Percentiles rank a stretch among this genome's conserved stretches.
Evolutionary conservation across 331 rosid species (phyloP).

Genomic region (Pyracantha coccinea): DNA sequence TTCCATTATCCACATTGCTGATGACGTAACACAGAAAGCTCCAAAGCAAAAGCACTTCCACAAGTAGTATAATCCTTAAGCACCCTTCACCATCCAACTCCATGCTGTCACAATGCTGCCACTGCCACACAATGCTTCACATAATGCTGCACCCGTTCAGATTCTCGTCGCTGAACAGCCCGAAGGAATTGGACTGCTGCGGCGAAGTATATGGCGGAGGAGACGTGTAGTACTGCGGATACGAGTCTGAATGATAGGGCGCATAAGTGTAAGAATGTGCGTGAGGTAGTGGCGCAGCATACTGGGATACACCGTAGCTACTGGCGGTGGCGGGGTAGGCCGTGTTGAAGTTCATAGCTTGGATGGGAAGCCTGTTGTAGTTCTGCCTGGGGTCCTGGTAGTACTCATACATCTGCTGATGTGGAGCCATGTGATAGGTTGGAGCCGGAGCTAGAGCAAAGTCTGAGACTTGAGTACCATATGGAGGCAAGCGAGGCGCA

Average conservation of each 20-base stretch:
- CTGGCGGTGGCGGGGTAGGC: constrained; percentile 32
- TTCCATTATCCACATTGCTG: too few species aligned
- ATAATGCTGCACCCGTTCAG: constrained; percentile 62
- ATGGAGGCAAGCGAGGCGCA: neutral
- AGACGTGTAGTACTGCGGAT: neutral
- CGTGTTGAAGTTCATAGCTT: constrained; percentile 28
- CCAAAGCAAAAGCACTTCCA: too few species aligned
- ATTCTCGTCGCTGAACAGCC: constrained; percentile 71
- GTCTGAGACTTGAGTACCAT: neutral
- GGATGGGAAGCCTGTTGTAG: constrained; percentile 22
- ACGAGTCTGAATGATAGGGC: constrained; percentile 22
- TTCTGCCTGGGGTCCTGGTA: constrained; percentile 24
- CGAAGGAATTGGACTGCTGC: constrained; percentile 30
- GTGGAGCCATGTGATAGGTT: constrained; percentile 29
- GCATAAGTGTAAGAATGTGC: constrained; percentile 24
- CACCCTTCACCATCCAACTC: too few species aligned
- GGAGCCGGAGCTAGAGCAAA: constrained; percentile 15
- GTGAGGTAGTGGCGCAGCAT: constrained; percentile 30
- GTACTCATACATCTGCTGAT: constrained; percentile 13
- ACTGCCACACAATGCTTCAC: constrained; percentile 21
- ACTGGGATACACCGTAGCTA: constrained; percentile 33
- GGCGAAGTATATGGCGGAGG: too few species aligned
- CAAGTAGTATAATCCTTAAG: too few species aligned
- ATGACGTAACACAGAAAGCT: too few species aligned
- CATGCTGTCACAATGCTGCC: too few species aligned